These are phyloP conservation scores for Alternaria infectoria DNA, from an alignment of 2,329 filamentous ascomycete species.

Conservation along the genomic window DNA sequence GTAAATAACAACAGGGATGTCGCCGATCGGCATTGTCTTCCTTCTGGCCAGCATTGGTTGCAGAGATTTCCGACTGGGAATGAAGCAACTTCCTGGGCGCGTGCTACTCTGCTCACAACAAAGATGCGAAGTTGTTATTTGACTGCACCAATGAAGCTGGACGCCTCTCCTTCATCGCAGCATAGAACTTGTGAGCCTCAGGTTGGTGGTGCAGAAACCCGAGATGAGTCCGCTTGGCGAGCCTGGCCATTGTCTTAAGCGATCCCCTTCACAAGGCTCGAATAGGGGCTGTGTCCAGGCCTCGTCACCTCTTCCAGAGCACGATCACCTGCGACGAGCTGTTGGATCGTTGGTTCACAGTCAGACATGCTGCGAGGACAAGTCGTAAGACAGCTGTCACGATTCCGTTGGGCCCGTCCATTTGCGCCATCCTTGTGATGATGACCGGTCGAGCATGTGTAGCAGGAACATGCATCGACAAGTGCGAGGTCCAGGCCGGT, in stretches of 20 bases:
- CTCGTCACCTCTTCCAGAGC: slow-evolving; percentile 9
- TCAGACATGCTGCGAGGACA: slow-evolving; percentile 10
- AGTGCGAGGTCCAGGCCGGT: slow-evolving; percentile 17
- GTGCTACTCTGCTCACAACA: slow-evolving; percentile 7
- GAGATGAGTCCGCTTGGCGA: slow-evolving; percentile 38
- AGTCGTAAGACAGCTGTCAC: slow-evolving; percentile 3
- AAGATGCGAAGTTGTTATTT: slow-evolving; percentile 4
- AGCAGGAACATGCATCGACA: slow-evolving; percentile 27
- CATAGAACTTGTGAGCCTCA: not conserved
- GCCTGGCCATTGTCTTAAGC: slow-evolving; percentile 27
- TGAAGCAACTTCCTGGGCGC: slow-evolving; percentile 17
- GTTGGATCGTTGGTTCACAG: not conserved
- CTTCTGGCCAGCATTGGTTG: slow-evolving; percentile 13
- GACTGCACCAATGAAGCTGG: slow-evolving; percentile 5
- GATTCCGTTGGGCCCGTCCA: not conserved
- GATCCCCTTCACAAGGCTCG: slow-evolving; percentile 25
- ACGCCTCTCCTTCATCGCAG: not conserved
- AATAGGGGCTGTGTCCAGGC: slow-evolving; percentile 31
- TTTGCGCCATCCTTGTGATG: slow-evolving; percentile 1
- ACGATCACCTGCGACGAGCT: not conserved
- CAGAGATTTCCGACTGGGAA: slow-evolving; percentile 31
- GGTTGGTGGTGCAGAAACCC: slow-evolving; percentile 3
- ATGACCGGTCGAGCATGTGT: slow-evolving; percentile 5
- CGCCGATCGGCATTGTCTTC: slow-evolving; percentile 21
- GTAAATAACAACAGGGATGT: slow-evolving; percentile 37